Percentiles rank a stretch among this genome's conserved stretches.
Evolutionary conservation across 768 basidiomycete genomes (phyloP).

Genomic region (Termitomyces sp.): DNA sequence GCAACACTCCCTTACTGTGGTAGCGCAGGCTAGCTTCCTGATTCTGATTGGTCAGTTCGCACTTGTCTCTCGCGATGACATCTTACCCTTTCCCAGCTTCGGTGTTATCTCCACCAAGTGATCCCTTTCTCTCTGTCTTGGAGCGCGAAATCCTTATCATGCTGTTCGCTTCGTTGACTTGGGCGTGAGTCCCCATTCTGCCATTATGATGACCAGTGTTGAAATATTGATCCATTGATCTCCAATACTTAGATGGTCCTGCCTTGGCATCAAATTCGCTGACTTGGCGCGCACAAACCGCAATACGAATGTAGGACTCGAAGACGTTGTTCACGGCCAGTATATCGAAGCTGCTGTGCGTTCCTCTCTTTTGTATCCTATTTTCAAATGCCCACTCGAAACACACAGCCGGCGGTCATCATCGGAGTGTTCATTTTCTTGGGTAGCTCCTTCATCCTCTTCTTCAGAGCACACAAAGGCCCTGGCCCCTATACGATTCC

Average conservation of each 20-base stretch:
- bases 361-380: background rate
- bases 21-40: slow-evolving; percentile 54
- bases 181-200: slow-evolving; percentile 50
- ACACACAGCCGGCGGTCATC: slow-evolving; percentile 51
- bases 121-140: slow-evolving; percentile 64
- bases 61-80: background rate
- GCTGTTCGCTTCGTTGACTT: slow-evolving; percentile 42
- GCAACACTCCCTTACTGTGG: background rate
- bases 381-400: background rate
- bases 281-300: slow-evolving; percentile 47
- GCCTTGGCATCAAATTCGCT: slow-evolving; percentile 62
- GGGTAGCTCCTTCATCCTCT: slow-evolving; percentile 55
- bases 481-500: slow-evolving; percentile 63
- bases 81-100: slow-evolving; percentile 36
- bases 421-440: slow-evolving; percentile 60
- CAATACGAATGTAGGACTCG: slow-evolving; percentile 32
- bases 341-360: slow-evolving; percentile 52
- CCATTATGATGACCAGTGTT: background rate
- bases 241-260: slow-evolving; percentile 52
- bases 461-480: slow-evolving; percentile 54
- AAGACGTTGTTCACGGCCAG: slow-evolving; percentile 42
- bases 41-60: slow-evolving; percentile 51
- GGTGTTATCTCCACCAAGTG: slow-evolving; percentile 63
- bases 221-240: no score
- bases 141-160: slow-evolving; percentile 62